A percentile compares a stretch with the other conserved stretches of the same genome.
Conservation (phyloP, 108 stramenopile species). For the Stephanodiscus triporus region DNA sequence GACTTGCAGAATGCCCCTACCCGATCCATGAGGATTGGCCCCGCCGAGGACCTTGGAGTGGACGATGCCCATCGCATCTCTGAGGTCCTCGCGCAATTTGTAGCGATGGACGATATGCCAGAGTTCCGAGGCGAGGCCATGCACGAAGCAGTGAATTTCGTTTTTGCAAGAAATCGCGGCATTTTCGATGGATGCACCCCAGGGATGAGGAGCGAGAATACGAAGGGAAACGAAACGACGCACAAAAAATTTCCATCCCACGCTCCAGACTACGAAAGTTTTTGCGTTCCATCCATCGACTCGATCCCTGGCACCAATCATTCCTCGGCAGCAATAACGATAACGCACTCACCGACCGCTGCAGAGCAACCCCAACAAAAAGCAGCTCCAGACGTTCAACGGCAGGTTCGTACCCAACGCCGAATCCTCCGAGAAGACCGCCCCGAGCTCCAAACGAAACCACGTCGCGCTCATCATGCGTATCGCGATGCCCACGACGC, state of each 20-base stretch:
- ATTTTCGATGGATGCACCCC: too few species aligned
- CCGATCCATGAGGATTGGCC: constrained; percentile 30
- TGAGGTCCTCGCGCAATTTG: not conserved
- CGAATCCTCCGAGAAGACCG: constrained; percentile 62
- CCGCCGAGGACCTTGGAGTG: constrained; percentile 38
- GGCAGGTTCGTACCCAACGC: constrained; percentile 81
- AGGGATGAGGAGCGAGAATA: not conserved
- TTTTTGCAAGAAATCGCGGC: too few species aligned
- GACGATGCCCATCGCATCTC: constrained; percentile 43
- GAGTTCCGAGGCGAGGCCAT: too few species aligned
- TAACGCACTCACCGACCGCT: constrained; percentile 65
- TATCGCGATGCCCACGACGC: constrained; percentile 75
- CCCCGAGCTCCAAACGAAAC: constrained; percentile 63
- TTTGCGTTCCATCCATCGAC: too few species aligned
- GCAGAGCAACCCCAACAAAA: constrained; percentile 76
- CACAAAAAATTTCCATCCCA: not conserved
- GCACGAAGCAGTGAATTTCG: too few species aligned
- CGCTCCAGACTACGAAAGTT: too few species aligned
- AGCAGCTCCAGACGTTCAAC: constrained; percentile 76
- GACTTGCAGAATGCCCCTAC: constrained; percentile 32
- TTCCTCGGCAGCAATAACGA: too few species aligned
- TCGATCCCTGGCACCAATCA: too few species aligned
- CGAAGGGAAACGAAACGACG: not conserved
- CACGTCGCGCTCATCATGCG: constrained; percentile 67
- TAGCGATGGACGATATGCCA: too few species aligned